Base-by-base conservation (phyloP, 805 yeast species). In the Ogataea ganodermae region DNA sequence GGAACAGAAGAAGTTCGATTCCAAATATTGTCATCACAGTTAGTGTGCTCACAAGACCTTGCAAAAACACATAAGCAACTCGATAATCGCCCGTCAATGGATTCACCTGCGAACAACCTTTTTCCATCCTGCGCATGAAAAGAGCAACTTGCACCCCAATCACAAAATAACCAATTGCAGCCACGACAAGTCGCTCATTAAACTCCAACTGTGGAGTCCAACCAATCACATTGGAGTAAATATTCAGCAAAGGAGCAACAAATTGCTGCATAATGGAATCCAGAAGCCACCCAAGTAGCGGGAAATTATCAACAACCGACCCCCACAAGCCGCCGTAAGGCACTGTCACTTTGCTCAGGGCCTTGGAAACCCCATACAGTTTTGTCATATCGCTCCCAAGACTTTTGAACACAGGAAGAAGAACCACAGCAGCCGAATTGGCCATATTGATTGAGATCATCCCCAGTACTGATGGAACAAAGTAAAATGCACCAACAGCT, bases 1-100 rank as follows among this genome's bases (percentile, higher is more conserved):
- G 99, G 70, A 94, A 92, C 6, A 84, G 71, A n/a, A 86, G 74
- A 42, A 90, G 75, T 62, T 94, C 99, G 40, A 89, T 76, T 4
- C 83, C 76, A 60, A 91, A 86, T 21, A 94, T 76, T 10, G 78
- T 58, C 48, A 88, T 79, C 12, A 92, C 95, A 62, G 91, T 92
- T 20, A 83, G 58, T 2, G 95, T 82, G 27, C 84, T 75, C 17
- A 74, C 67, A 8, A 81, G 52, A 48, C 81, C 84, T 58, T 82
- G 78, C 23, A 84, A 60, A 1, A 75, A 54, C 43, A 75, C 73
- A 59, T 79, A 85, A 2, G 78, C 42, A 9, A 69, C 65, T 52
- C 94, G 74, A 42, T 76, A 68, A 1, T 68, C 65, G 0, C 86
- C 84, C 37, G 66, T 55, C 2, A 81, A 55, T 1, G 86, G 84